Evolutionary conservation across 2,329 filamentous ascomycete genomes (phyloP), one percentile per base, ranked within the genome.

Genomic region (Macrophomina tecta): DNA sequence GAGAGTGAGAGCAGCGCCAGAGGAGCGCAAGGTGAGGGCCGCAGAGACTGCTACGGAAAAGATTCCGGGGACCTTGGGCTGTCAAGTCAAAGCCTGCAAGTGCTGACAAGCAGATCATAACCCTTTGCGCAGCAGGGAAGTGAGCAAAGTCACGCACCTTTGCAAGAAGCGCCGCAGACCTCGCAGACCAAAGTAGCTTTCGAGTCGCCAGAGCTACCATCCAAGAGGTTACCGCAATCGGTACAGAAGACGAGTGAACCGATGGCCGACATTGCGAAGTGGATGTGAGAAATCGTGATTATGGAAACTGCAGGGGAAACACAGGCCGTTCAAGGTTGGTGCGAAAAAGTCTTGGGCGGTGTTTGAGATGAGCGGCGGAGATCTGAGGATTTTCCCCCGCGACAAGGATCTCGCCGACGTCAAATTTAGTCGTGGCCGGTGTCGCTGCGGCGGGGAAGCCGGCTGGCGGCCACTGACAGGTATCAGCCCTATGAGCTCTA

Each of bases 231-330:
- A 69, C 94, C 94, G 79, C 94, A 98, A 77, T 94, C 92, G 64
- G 86, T 92, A 83, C 94, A 98, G 80, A 98, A 98, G 42, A 97
- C 90, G 48, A 98, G 85, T 63, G 93, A 94, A 66, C 93, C 94
- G 71, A 97, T 93, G 18, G 92, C 89, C 70, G 94, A 89, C 94
- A 97, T 97, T 67, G 36, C n/a, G 53, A 16, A 6, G 5, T 16
- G 16, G 36, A 16, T 23, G 1, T 5, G 23, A 16, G 9, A 48
- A 40, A 48, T 23, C 8, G 23, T 18, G 32, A 12, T 32, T 40
- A 12, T 9, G 9, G 42, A 11, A 32, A 55, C 32, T 16, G 28
- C 5, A 32, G 6, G 42, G 16, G 40, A 28, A 48, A 32, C 12
- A 23, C 58, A 6, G 49, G 45, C 32, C 36, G 12, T 16, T 62